Percentiles rank a stretch among this genome's conserved stretches.
Conservation (phyloP, 139 green algal species). For the Monoraphidium neglectum region DNA sequence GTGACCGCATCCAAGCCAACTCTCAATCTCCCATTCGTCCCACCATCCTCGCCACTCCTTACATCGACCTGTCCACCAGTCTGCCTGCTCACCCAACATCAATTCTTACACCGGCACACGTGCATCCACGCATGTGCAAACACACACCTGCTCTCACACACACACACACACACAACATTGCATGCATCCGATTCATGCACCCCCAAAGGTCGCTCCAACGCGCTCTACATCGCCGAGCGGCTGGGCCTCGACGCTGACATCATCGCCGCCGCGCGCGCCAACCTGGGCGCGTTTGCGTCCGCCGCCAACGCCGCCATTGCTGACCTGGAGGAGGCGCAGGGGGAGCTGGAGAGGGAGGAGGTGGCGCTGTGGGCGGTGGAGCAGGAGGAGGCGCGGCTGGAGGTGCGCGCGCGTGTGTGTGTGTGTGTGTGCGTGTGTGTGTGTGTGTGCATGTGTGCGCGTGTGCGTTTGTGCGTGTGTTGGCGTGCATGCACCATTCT, state of each 20-base stretch:
- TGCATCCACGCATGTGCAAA: no score
- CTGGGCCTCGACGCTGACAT: conserved; percentile 69
- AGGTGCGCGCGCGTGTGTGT: conserved; percentile 2
- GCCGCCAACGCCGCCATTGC: conserved; percentile 44
- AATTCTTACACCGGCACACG: no score
- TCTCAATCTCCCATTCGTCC: no score
- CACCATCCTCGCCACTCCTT: no score
- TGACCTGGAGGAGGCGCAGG: conserved; percentile 42
- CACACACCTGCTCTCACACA: no score
- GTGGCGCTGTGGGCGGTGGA: conserved; percentile 9
- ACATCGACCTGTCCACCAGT: no score
- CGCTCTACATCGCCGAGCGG: conserved; percentile 65
- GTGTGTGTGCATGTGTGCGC: no score
- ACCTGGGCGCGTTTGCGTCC: conserved; percentile 50
- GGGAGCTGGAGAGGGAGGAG: conserved; percentile 27
- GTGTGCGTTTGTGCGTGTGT: not conserved
- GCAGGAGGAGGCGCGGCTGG: conserved; percentile 5
- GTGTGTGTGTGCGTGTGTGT: no score
- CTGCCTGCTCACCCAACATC: no score
- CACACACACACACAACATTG: no score
- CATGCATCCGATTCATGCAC: not conserved
- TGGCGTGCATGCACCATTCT: not conserved
- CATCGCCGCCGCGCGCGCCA: conserved; percentile 59
- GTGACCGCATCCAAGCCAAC: no score
- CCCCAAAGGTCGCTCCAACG: conserved; percentile 51